Evolutionary conservation across 768 basidiomycete genomes (phyloP), one percentile per base, ranked within the genome.

Genomic region (Artomyces pyxidatus): DNA sequence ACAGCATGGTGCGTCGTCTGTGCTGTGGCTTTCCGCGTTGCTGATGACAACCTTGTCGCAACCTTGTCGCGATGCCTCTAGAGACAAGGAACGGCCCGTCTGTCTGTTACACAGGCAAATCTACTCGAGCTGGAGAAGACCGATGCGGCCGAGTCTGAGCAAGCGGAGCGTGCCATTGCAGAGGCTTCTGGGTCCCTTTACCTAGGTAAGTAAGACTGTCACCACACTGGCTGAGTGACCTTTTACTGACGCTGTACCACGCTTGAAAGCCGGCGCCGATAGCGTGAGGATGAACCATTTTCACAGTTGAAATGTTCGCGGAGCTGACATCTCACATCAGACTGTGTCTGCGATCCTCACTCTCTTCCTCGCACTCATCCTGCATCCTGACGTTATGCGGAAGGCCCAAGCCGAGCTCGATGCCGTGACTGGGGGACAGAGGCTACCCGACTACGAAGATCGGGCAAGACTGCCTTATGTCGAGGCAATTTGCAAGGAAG

Each of bases 361-460:
- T 38, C 82, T 88, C 63, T 61, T 88, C 19, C 73, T 87, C 44
- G 80, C 81, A 5, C 82, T 88, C 78, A 68, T 83, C 45, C 63
- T 68, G 7, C 62, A 85, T 56, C 84, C 84, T 0, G 74, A 75
- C 1, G 73, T 70, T 1, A 72, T 79, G 40, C 68, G 44, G 32
- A 43, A 47, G 12, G 85, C 81, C 0, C 83, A 85, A 57, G 65
- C 69, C 16, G 85, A 88, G 54, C 73, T 88, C 14, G 86, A 88
- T 57, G 47, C 57, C 1, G 76, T 84, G 16, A 67, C 81, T 32
- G 81, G 80, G 10, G 10, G 11, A 6, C 40, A 37, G 4, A 71
- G 84, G 4, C 67, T 86, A 22, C 86, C 87, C 0, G 70, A 66
- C 0, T 75, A 82, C 52, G 68, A 64, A 35, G 85, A 86, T 59